Evolutionary conservation across 139 green algal genomes (phyloP), one percentile per base, ranked within the genome.

Genomic region (Picochlorum sp.): DNA sequence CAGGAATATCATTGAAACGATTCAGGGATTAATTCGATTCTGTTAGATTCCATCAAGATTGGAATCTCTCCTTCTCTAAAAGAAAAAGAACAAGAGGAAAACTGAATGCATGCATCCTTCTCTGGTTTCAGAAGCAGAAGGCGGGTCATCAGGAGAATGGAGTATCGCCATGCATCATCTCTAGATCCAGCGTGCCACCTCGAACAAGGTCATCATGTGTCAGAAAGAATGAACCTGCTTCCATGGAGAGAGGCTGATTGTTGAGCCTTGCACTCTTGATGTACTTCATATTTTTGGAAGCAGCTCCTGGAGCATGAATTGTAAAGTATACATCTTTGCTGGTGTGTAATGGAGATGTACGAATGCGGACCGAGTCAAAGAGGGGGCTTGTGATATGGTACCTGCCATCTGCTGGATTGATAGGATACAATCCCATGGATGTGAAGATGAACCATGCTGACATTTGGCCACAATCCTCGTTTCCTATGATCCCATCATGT

Each of bases 381-480:
- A 65, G 20, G 8, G 58, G 58, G 57, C 20, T 65, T 18, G 20
- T 31, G 21, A 65, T 28, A 8, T 65, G 58, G 21, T 65, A 65
- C 4, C 10, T 28, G 18, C 20, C 58, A 0, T 65, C 58, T 45
- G 58, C 58, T 18, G 58, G 58, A 23, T 65, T 65, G 58, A 65
- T 16, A 3, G 58, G 58, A 30, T 65, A 65, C 13, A 65, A 57
- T 30, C 58, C 58, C 7, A 65, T 26, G 13, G 58, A 28, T 21
- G n/a, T 65, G 23, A 65, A 65, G 0, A 65, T 30, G 23, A 57
- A 58, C 58, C 58, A 65, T 50, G 58, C 58, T 50, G 21, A 50
- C 58, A 65, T 65, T 50, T 65, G 58, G 18, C 58, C 58, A 65
- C 58, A 65, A 14, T 65, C 58, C 23, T 65, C 58, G 44, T 65